Base-by-base conservation (phyloP, 1,284 basidiomycete species). In the Apiotrichum sp. region DNA sequence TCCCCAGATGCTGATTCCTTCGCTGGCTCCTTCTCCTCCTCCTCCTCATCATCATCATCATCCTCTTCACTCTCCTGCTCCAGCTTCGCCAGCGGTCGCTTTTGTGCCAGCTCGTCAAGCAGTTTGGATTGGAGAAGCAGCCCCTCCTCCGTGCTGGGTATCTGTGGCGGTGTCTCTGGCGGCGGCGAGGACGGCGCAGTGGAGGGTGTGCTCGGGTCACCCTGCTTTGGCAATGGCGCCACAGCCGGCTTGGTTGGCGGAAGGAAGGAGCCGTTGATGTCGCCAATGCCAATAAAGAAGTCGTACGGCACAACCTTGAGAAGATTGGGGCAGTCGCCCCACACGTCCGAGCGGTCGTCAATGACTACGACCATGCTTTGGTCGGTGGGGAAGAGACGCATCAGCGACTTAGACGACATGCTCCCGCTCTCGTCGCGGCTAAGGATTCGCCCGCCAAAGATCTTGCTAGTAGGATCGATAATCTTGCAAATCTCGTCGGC, bases 281-380 rank as follows among this genome's bases (percentile, higher is more conserved):
- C 95, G 49, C 95, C 95, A 63, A 96, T 97, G n/a, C 95, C 93
- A 57, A 97, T 82, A 70, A 97, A 98, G 77, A 98, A 98, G 69
- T 98, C 93, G 70, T 93, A 98, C 49, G 95, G 95, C 34, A 95
- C 84, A 56, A 98, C 95, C 78, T 97, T 96, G 71, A 98, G 83
- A 36, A 98, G 80, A 73, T 98, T 98, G 0, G 93, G 92, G 66
- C 87, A 86, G 58, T 79, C 77, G 65, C 90, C 89, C 95, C 95
- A 98, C 22, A 98, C 95, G 70, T 98, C 95, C 2, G 91, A 89
- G 35, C 95, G 85, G 77, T 98, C 95, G 75, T 98, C 95, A 61
- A 98, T 98, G 68, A 98, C 89, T 61, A 98, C 95, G 1, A 98
- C 95, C 95, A 98, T 98, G 49, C 90, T 93, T 43, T 91, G 93